Evolutionary conservation across 495 filamentous ascomycete species (phyloP).

Genomic region (Aspergillus bertholletiae): DNA sequence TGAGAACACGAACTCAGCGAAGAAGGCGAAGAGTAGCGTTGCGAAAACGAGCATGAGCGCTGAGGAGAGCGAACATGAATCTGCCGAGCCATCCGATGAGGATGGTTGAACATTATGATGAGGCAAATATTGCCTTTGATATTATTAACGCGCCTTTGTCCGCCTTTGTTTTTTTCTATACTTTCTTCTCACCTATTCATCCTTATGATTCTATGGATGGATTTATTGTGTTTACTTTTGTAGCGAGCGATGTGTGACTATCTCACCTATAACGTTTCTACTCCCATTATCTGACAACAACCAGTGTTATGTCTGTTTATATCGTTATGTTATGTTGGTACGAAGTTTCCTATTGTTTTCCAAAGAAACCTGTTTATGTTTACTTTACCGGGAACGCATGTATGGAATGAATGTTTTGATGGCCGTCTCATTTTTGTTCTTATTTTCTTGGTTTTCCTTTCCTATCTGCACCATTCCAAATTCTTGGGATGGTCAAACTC

Average conservation of each 20-base stretch:
- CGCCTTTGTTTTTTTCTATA: too few relatives aligned
- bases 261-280: constrained; percentile 17
- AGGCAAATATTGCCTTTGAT: background rate
- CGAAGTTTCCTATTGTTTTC: constrained; percentile 23
- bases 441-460: constrained; percentile 14
- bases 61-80: constrained; percentile 49
- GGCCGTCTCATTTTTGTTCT: constrained; percentile 18
- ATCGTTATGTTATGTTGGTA: constrained; percentile 33
- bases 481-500: constrained; percentile 2
- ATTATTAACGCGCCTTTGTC: constrained; percentile 14
- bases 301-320: constrained; percentile 34
- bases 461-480: constrained; percentile 11
- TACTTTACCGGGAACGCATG: constrained; percentile 6
- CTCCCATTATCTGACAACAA: constrained; percentile 7
- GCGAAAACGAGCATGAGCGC: constrained; percentile 35
- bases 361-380: background rate
- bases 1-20: constrained; percentile 34
- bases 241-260: constrained; percentile 41
- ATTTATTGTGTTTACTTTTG: constrained; percentile 18
- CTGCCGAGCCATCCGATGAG: constrained; percentile 46
- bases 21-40: constrained; percentile 43
- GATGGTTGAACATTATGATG: constrained; percentile 34
- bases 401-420: constrained; percentile 3
- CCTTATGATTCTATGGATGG: constrained; percentile 32
- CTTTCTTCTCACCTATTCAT: constrained; percentile 25